Base-by-base conservation (phyloP, 768 basidiomycete species). In the Cystofilobasidium bisporidii region DNA sequence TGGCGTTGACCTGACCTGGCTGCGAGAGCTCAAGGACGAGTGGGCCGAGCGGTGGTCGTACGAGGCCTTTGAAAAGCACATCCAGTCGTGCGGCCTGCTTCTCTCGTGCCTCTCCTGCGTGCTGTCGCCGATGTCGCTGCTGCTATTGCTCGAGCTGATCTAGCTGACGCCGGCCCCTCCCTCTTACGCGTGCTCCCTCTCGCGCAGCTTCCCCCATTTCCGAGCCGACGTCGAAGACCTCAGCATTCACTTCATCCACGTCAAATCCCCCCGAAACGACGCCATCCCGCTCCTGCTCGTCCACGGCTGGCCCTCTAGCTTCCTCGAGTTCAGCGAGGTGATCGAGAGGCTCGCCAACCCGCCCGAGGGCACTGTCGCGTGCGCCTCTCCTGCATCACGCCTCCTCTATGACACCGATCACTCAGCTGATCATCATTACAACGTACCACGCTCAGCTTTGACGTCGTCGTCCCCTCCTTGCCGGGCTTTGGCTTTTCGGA, bases 251-350 rank as follows among this genome's bases (percentile, higher is more conserved):
- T 73, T 73, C 70, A 65, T 74, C 32, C 71, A 69, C 32, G 61
- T 72, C 59, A 64, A 71, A 64, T 73, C 73, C n/a, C 33, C 55
- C 0, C 69, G 72, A 24, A 69, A 70, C 0, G 50, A 73, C 11
- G 74, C 75, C 12, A 74, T 74, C 45, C 73, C 74, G 11, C 70
- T 75, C 18, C 15, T 75, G 6, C 43, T 75, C 10, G 48, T 71
- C 1, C 75, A 75, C 40, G 75, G 74, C 11, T 75, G 75, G 79
- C 79, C 78, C 12, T 78, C 78, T 10, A 77, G 76, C 47, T 79
- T 79, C 64, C 74, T 76, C 10, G 77, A 79, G 77, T 78, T 77
- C 30, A 71, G 75, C 58, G 73, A 69, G 10, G 61, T 79, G 12
- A 72, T 78, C 26, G 69, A 71, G 26, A 28, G 67, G 36, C 71